Percentiles rank a stretch among this genome's conserved stretches.
Conservation (phyloP, 345 rosid species). For the Noccaea caerulescens region DNA sequence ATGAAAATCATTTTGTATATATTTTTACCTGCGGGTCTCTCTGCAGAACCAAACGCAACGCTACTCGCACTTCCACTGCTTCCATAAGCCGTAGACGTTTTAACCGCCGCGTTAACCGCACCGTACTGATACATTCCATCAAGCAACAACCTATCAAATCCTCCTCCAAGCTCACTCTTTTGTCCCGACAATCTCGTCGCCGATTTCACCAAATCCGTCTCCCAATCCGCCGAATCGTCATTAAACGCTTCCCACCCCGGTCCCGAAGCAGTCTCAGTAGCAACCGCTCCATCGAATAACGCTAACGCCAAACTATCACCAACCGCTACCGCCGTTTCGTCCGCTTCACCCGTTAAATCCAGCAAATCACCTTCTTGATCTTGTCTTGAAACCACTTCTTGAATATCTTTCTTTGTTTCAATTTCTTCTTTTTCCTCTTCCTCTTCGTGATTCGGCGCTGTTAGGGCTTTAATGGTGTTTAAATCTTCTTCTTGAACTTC, state of each 20-base stretch:
- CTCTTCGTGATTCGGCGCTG: slow-evolving; percentile 48
- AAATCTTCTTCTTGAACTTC: slow-evolving; percentile 47
- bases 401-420: slow-evolving; percentile 22
- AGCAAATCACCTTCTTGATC: slow-evolving; percentile 63
- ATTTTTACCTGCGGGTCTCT: slow-evolving; percentile 46
- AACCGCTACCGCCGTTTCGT: slow-evolving; percentile 29
- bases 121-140: slow-evolving; percentile 50
- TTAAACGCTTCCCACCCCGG: slow-evolving; percentile 65
- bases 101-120: slow-evolving; percentile 21
- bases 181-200: slow-evolving; percentile 53
- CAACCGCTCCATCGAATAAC: slow-evolving; percentile 55
- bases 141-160: slow-evolving; percentile 45
- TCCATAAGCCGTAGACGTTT: slow-evolving; percentile 36
- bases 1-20: neutral
- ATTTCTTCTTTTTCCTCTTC: slow-evolving; percentile 23
- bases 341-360: slow-evolving; percentile 49
- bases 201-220: slow-evolving; percentile 66
- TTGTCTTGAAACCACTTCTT: slow-evolving; percentile 28
- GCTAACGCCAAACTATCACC: slow-evolving; percentile 59
- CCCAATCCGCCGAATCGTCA: slow-evolving; percentile 68
- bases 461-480: slow-evolving; percentile 58
- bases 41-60: slow-evolving; percentile 57
- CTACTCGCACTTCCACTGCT: slow-evolving; percentile 69
- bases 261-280: slow-evolving; percentile 28
- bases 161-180: slow-evolving; percentile 43